Evolutionary conservation across 176 grass and related monocot genomes (phyloP).

Genomic region (Triticum timopheevii): DNA sequence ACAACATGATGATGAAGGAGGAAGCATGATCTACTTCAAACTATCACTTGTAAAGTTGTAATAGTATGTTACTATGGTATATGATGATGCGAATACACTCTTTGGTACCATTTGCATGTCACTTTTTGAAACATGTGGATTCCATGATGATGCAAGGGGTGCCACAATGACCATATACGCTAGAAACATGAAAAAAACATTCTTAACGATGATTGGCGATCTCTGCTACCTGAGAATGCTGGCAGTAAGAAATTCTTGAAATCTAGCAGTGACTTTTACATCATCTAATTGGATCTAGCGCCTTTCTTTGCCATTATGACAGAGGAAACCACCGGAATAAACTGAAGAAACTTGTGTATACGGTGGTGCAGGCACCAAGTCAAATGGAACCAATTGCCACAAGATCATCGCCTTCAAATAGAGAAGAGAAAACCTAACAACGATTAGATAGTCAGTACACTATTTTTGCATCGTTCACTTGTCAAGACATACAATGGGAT

Average conservation of each 20-base stretch:
- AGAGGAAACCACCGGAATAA: background rate
- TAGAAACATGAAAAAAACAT: conserved; percentile 28
- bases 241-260: background rate
- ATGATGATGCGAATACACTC: background rate
- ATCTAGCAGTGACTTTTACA: background rate
- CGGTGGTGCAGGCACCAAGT: no score
- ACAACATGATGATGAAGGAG: background rate
- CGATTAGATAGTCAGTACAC: background rate
- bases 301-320: background rate
- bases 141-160: conserved; percentile 66
- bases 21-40: background rate
- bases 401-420: no score
- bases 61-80: background rate
- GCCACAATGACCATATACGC: conserved; percentile 91
- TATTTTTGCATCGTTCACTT: background rate
- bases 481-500: no score
- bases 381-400: no score
- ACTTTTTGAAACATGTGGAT: conserved; percentile 74
- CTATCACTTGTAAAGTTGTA: background rate
- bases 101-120: conserved; percentile 39
- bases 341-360: background rate
- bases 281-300: background rate
- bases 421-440: no score
- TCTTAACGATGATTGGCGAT: background rate
- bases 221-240: background rate